Evolutionary conservation across 805 yeast genomes (phyloP), one percentile per base, ranked within the genome.

Genomic region (Hanseniaspora occidentalis): DNA sequence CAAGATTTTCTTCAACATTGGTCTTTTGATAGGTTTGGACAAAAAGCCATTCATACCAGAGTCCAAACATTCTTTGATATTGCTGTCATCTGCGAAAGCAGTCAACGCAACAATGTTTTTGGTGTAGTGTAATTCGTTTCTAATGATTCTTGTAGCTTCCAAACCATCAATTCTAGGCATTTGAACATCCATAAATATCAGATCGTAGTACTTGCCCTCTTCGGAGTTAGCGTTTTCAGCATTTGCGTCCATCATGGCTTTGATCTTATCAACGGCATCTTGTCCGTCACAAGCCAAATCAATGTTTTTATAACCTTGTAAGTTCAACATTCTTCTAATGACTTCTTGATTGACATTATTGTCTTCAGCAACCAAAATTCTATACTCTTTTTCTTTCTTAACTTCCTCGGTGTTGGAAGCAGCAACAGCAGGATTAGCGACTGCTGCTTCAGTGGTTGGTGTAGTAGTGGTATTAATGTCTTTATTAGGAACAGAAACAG

Each of bases 91-190:
- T 1, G 96, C 96, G 66, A 82, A 89, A 1, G 96, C 97, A 0
- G 97, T 88, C 41, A 89, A 69, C 0, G 96, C 97, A 29, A 89
- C 92, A 43, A 92, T 86, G 0, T 96, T 96, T 6, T 73, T 71
- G 1, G 56, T 54, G 52, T 72, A 83, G 4, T 69, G 63, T 44
- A 82, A 57, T 35, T 80, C 77, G 14, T 66, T 60, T 35, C 96
- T 67, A 26, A 89, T 80, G 52, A 71, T 67, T 45, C 66, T 74
- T 0, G 97, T 86, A 0, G 96, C 95, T 20, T 76, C 66, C 23
- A 88, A 62, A 2, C 98, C 98, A 56, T 89, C 96, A 48, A 86
- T 69, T 51, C 75, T 79, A 4, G 97, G 97, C 97, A 88, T 89
- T 60, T 89, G 96, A 39, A 89, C 94, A 59, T 89, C 98, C 98